Evolutionary conservation across 345 rosid species (phyloP).

Genomic region (Eucalyptus curtisii): DNA sequence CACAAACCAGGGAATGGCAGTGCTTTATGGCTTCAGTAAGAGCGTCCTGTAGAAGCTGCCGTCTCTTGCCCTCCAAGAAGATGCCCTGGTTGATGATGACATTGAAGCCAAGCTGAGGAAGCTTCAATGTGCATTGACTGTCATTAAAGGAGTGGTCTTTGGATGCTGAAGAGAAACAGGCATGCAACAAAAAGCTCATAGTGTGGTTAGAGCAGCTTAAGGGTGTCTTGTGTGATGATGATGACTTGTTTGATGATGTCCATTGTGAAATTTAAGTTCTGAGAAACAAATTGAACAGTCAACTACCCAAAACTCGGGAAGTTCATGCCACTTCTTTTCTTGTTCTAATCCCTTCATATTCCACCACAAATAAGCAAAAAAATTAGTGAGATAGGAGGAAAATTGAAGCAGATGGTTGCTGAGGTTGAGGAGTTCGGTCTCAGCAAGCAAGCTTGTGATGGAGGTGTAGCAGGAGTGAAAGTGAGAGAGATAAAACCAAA

Average conservation of each 20-base stretch:
- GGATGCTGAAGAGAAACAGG: background rate
- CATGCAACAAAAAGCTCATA: background rate
- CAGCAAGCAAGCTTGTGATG: background rate
- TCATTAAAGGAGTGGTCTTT: background rate
- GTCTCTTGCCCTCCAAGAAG: background rate
- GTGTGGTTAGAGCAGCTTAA: background rate
- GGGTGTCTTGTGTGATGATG: background rate
- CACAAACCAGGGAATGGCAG: background rate
- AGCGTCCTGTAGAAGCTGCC: background rate
- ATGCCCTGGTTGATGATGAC: background rate
- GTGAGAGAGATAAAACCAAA: background rate
- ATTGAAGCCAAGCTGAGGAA: background rate
- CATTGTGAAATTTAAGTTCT: background rate
- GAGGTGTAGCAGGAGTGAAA: background rate
- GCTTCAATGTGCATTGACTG: background rate
- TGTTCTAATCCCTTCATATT: background rate
- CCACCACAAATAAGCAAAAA: background rate
- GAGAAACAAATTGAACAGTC: background rate
- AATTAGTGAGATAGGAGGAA: background rate
- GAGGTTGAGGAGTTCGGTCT: background rate
- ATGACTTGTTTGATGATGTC: background rate
- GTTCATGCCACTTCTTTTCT: background rate
- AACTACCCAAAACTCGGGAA: background rate
- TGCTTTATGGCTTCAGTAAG: background rate
- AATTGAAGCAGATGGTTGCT: background rate